Conservation (phyloP, 2,329 filamentous ascomycete genomes). For the Incumbomyces delicatus region DNA sequence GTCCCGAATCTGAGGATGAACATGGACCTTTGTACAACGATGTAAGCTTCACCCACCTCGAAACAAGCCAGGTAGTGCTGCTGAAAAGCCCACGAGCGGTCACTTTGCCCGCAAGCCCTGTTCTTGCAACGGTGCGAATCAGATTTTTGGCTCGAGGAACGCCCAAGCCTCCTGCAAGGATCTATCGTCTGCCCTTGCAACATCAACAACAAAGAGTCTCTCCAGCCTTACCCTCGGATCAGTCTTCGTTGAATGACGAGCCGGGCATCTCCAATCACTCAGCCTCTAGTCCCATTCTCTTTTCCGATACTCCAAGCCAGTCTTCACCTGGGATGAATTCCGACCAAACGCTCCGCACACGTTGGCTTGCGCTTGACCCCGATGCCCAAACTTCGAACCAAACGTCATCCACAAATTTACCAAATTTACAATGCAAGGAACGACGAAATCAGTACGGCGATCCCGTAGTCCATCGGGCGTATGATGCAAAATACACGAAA, state of each 20-base stretch:
- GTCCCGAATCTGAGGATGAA: constrained; percentile 12
- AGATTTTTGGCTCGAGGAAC: constrained; percentile 61
- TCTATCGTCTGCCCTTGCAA: constrained; percentile 65
- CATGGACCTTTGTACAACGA: constrained; percentile 8
- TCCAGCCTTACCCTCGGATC: neutral
- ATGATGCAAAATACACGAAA: constrained; percentile 11
- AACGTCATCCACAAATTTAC: constrained; percentile 5
- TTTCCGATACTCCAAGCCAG: constrained; percentile 8
- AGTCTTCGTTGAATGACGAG: too few species aligned
- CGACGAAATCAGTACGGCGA: constrained; percentile 11
- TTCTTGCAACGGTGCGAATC: constrained; percentile 54
- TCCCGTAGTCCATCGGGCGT: constrained; percentile 8
- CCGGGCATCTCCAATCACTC: neutral
- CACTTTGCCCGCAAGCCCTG: constrained; percentile 20
- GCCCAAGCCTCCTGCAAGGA: constrained; percentile 61
- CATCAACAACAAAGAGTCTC: neutral
- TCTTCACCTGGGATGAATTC: constrained; percentile 6
- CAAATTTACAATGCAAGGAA: constrained; percentile 8
- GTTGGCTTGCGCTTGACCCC: constrained; percentile 59
- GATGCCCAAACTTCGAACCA: neutral
- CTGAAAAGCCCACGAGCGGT: constrained; percentile 19
- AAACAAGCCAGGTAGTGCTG: constrained; percentile 30
- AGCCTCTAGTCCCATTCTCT: constrained; percentile 5
- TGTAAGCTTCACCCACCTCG: constrained; percentile 30
- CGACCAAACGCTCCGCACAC: constrained; percentile 32